These are phyloP conservation scores for Narthecium ossifragum DNA, from an alignment of 106 monocot species.

Conservation along the genomic window DNA sequence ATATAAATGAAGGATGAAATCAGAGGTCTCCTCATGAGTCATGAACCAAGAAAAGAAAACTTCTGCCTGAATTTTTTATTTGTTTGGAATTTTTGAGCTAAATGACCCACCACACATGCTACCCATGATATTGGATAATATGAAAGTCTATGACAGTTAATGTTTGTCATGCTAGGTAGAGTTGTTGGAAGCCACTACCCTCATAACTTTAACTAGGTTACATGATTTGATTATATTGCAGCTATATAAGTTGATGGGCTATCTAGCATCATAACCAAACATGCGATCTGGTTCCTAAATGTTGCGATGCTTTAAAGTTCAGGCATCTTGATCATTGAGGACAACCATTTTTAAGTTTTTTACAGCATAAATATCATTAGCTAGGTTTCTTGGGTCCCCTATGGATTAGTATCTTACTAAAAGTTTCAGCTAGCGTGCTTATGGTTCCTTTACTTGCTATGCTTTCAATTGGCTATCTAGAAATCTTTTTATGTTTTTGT, in stretches of 20 bases:
- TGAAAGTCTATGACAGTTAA: background rate
- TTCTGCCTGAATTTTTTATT: too few species aligned
- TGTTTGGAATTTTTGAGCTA: background rate
- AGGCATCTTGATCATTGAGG: background rate
- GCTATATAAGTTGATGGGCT: background rate
- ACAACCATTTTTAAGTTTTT: constrained; percentile 1
- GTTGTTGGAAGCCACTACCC: constrained; percentile 1
- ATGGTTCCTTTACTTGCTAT: too few species aligned
- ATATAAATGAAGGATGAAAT: background rate
- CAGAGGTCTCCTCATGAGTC: too few species aligned
- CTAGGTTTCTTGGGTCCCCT: too few species aligned
- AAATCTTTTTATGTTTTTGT: too few species aligned
- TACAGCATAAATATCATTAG: too few species aligned
- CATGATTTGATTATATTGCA: too few species aligned
- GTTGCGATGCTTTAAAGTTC: too few species aligned
- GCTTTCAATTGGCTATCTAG: too few species aligned
- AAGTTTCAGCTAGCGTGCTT: too few species aligned
- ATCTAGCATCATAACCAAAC: constrained; percentile 3
- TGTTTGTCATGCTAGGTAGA: background rate
- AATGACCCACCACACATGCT: constrained; percentile 1
- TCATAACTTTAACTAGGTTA: background rate
- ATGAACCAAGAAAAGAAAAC: too few species aligned
- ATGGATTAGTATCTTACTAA: too few species aligned
- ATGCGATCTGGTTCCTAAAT: background rate
- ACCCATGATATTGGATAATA: background rate